Conservation (phyloP, 1,139 yeast genomes). For the Scheffersomyces stambukii region DNA sequence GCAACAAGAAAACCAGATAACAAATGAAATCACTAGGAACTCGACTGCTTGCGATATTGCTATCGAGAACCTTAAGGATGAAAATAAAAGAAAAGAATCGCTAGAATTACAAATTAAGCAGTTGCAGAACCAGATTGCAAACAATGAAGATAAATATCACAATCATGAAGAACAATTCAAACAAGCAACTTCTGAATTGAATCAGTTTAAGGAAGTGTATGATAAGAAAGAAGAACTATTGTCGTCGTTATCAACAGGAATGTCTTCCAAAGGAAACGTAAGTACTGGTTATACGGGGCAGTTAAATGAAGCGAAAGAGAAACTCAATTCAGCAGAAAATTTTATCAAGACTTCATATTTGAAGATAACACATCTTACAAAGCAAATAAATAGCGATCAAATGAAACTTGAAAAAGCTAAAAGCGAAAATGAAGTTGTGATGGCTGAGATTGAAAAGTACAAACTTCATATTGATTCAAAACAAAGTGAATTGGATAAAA, state of each 20-base stretch:
- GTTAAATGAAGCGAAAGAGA: conserved; percentile 59
- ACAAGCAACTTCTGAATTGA: conserved; percentile 39
- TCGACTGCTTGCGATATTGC: conserved; percentile 60
- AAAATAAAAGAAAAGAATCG: conserved; percentile 19
- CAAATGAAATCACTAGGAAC: conserved; percentile 67
- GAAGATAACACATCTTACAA: conserved; percentile 53
- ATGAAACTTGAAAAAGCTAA: conserved; percentile 54
- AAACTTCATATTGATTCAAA: conserved; percentile 35
- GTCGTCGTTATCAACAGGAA: conserved; percentile 84
- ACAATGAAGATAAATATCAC: conserved; percentile 22
- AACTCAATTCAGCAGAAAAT: conserved; percentile 52
- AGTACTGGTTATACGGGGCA: conserved; percentile 82
- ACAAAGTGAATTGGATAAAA: conserved; percentile 39
- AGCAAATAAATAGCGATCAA: conserved; percentile 49
- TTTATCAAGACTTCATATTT: conserved; percentile 58
- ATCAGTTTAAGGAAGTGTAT: conserved; percentile 44
- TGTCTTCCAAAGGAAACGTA: conserved; percentile 72
- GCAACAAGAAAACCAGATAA: conserved; percentile 47
- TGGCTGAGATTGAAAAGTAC: conserved; percentile 41
- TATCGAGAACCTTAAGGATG: conserved; percentile 51
- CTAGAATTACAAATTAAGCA: conserved; percentile 14
- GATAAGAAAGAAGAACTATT: conserved; percentile 72
- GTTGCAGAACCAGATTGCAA: conserved; percentile 23
- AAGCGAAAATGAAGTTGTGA: conserved; percentile 43
- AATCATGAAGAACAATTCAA: conserved; percentile 36